Conservation (phyloP, 352 stramenopile species). For the Globisporangium camurandrum region DNA sequence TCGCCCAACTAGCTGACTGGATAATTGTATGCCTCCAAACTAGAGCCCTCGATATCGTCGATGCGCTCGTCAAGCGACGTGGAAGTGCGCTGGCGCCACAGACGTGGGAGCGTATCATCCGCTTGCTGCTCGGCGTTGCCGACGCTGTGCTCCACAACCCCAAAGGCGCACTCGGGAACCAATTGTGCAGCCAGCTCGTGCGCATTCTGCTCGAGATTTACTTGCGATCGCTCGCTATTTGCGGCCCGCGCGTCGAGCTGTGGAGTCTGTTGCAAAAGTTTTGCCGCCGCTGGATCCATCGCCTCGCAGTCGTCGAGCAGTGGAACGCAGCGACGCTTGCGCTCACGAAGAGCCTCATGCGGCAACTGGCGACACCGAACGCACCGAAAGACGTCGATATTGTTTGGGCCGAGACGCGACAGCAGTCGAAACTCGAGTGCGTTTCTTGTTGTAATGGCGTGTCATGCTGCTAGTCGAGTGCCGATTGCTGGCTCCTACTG, state of each 20-base stretch:
- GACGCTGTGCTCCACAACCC: slow-evolving; percentile 73
- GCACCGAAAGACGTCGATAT: slow-evolving; percentile 63
- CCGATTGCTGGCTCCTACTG: background rate
- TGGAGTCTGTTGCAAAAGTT: slow-evolving; percentile 84
- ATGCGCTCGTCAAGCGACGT: slow-evolving; percentile 60
- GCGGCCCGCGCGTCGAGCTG: slow-evolving; percentile 59
- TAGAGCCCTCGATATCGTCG: slow-evolving; percentile 77
- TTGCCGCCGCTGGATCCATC: slow-evolving; percentile 80
- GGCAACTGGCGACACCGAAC: slow-evolving; percentile 48
- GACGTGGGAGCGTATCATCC: slow-evolving; percentile 82
- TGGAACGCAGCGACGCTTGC: slow-evolving; percentile 75
- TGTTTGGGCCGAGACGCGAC: slow-evolving; percentile 54
- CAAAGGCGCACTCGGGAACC: slow-evolving; percentile 62
- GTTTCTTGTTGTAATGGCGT: no score
- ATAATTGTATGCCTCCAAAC: background rate
- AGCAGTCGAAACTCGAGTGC: slow-evolving; percentile 62
- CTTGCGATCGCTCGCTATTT: slow-evolving; percentile 58
- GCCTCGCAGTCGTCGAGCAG: slow-evolving; percentile 81
- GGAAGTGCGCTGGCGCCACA: slow-evolving; percentile 48
- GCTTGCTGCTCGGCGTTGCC: slow-evolving; percentile 61
- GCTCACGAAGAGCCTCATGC: slow-evolving; percentile 69
- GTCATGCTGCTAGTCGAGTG: background rate
- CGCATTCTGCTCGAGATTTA: slow-evolving; percentile 76
- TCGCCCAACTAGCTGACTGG: background rate
- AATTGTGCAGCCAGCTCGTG: slow-evolving; percentile 69